Conservation (phyloP, 2,329 filamentous ascomycete species). For the Pseudocercospora pini-densiflorae region DNA sequence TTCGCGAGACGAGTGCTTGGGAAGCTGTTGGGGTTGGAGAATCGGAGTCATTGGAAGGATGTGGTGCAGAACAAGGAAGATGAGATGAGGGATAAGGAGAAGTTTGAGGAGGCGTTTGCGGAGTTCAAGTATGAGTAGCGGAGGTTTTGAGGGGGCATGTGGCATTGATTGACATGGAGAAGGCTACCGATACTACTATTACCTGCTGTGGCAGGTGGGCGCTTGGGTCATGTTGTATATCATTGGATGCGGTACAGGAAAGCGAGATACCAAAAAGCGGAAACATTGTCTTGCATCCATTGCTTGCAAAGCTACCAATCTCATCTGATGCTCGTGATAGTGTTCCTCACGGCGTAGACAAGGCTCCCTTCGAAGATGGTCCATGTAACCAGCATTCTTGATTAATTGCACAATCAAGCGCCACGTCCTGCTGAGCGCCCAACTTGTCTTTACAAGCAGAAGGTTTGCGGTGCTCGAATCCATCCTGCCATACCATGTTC, state of each 20-base stretch:
- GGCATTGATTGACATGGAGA: no score
- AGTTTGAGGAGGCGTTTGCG: conserved; percentile 81
- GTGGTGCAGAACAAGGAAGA: conserved; percentile 77
- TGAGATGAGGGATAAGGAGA: conserved; percentile 76
- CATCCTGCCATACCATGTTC: no score
- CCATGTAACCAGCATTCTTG: no score
- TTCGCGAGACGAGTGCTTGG: conserved; percentile 87
- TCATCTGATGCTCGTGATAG: no score
- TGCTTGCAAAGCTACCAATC: no score
- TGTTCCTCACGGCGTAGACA: no score
- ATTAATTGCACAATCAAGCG: no score
- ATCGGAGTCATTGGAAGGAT: conserved; percentile 82
- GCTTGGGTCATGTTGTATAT: neutral
- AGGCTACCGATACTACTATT: neutral
- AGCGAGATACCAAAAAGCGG: neutral
- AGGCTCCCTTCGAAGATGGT: no score
- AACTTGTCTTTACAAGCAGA: no score
- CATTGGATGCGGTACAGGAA: neutral
- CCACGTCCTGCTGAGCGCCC: no score
- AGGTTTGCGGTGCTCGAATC: no score
- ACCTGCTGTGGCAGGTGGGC: neutral
- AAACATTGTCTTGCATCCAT: neutral
- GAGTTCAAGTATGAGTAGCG: conserved; percentile 64
- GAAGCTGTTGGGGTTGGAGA: conserved; percentile 80
- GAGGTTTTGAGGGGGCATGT: no score